Evolutionary conservation across 768 basidiomycete species (phyloP).

Genomic region (Kondoa subrosea): DNA sequence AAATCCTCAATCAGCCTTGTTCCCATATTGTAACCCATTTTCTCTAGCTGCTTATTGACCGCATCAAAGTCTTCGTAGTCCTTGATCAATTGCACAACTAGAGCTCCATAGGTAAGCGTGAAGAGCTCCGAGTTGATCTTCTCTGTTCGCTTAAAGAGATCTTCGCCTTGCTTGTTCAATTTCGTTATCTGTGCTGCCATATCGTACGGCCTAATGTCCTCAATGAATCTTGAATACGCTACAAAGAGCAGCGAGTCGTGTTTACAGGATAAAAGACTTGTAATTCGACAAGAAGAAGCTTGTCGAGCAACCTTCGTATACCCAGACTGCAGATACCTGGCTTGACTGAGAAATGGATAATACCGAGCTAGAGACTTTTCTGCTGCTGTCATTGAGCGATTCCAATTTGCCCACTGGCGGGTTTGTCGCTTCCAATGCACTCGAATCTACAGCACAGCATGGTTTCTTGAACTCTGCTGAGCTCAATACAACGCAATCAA

Average conservation of each 20-base stretch:
- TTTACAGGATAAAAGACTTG: no score
- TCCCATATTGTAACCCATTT: slow-evolving; percentile 94
- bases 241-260: no score
- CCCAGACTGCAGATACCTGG: no score
- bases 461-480: slow-evolving; percentile 42
- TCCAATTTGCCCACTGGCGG: slow-evolving; percentile 84
- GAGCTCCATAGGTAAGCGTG: slow-evolving; percentile 86
- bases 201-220: no score
- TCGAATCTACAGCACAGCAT: slow-evolving; percentile 78
- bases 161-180: slow-evolving; percentile 45
- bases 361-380: slow-evolving; percentile 1
- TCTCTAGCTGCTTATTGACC: slow-evolving; percentile 75
- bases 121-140: slow-evolving; percentile 98
- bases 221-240: no score
- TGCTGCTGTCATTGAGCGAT: slow-evolving; percentile 13
- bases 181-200: not conserved
- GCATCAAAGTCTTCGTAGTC: slow-evolving; percentile 96
- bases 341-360: no score
- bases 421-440: slow-evolving; percentile 82
- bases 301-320: no score
- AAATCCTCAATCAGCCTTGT: slow-evolving; percentile 93
- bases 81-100: slow-evolving; percentile 95
- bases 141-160: slow-evolving; percentile 90
- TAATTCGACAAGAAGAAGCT: no score
- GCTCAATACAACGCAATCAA: not conserved